Base-by-base conservation (phyloP, 1,139 yeast genomes). In the Arxiozyma bovina region DNA sequence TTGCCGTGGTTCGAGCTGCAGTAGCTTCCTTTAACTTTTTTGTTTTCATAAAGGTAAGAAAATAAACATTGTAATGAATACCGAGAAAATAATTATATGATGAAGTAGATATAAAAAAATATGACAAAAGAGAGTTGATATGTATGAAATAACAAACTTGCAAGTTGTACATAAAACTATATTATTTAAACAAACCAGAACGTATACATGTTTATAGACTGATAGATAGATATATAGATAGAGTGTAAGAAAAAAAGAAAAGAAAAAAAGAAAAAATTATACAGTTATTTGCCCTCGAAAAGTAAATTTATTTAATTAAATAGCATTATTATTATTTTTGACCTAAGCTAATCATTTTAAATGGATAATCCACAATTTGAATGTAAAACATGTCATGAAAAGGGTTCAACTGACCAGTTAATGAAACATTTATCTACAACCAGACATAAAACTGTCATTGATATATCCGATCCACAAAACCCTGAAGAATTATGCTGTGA, bases 401-500 rank as follows among this genome's bases (percentile, higher is more conserved):
- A 60, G 1, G 58, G 58, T 3, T 67, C 61, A 46, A 72, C 67
- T 12, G 68, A 60, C 47, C 65, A 63, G 15, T 70, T 71, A 73
- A 65, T 70, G 58, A 72, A 68, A 57, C 87, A 82, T 67, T 70
- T 81, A 40, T 72, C 81, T 1, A 53, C 75, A 1, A 77, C 84
- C 0, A 74, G 85, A 57, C 87, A 82, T 69, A 81, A 79, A 61
- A 66, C 76, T 0, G 76, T 80, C 9, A 48, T 53, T 9, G 71
- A 71, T 57, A 66, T 65, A 8, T 55, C 62, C 0, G 59, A 70
- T 4, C 50, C 18, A n/a, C 45, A 48, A 17, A 41, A 46, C 25
- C 74, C 70, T 38, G 83, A 80, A 60, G 65, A 69, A 12, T 64
- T 82, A 12, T 75, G 73, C 58, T 82, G 87, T 66, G 85, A 81